Evolutionary conservation across 2,329 filamentous ascomycete species (phyloP), one percentile per base, ranked within the genome.

Genomic region (Aureobasidium sp.): DNA sequence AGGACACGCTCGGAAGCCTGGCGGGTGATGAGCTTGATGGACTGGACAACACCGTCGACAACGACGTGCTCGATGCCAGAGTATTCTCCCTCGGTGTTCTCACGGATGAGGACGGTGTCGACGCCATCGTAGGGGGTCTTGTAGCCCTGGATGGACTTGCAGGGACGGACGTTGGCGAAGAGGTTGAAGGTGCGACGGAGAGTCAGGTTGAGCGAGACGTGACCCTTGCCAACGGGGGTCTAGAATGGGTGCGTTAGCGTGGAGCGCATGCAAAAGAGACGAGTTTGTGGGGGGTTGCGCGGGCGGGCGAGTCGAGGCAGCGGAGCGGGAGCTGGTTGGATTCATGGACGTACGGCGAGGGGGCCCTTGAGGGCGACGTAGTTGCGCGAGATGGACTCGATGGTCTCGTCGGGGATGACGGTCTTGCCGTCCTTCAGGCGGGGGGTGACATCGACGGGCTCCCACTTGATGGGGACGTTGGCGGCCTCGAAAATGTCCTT

Each of bases 41-140:
- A 93, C 84, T 99, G 94, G 29, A 99, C 94, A 54, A 99, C 94
- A 68, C 94, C 94, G 70, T 97, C 92, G 25, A 97, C 91, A 35
- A 97, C 94, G 62, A 96, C 85, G 80, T 99, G 94, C 84, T 99
- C 94, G 70, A 99, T 97, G 65, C 94, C 94, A 43, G 90, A 96
- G 86, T 99, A 99, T 83, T 97, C 94, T 76, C 94, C 94, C 84
- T 97, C 94, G 69, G 94, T 97, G 84, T 99, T 99, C 82, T 99
- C 94, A 78, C 94, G 90, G 79, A 99, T 97, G 74, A 99, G 82
- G 71, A 96, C 90, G 40, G 92, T 96, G 79, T 99, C 89, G 73
- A 99, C 94, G 70, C 89, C 85, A 76, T 97, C 93, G 81, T 97
- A 97, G 65, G 93, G 91, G 58, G 94, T 99, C 86, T 97, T 96